Evolutionary conservation across 2,329 filamentous ascomycete species (phyloP), one percentile per base, ranked within the genome.

Genomic region (Trichoderma citrinoviride): DNA sequence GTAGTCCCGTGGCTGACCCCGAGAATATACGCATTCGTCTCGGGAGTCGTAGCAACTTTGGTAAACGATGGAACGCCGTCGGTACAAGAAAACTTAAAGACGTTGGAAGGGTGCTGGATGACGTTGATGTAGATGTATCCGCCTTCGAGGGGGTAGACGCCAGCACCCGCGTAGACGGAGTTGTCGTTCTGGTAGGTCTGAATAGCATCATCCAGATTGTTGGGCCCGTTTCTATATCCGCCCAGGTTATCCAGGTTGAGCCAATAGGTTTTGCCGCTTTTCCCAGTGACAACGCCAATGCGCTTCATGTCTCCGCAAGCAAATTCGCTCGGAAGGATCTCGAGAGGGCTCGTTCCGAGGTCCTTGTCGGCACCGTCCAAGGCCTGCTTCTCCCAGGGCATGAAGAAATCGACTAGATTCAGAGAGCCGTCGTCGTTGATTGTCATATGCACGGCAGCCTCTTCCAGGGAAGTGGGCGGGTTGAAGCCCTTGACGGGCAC

Each of bases 61-160:
- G 82, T 80, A 58, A 87, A 86, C 2, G 79, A 78, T 0, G 84
- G 81, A 10, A 81, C 77, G 3, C 83, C 84, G 23, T 75, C 74
- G 66, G 78, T 75, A 70, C 83, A 86, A 2, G 81, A 80, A 70
- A 87, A 87, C 68, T 86, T 83, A 77, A 86, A 87, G 19, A 85
- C 82, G 56, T 83, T 79, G 0, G 83, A 83, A 15, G 81, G 78
- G 68, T 82, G 83, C 68, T 82, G 79, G 61, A 86, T 85, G 5
- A 85, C 73, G 14, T 80, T 80, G 69, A 81, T 80, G 70, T 82
- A 82, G 44, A 82, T 75, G 66, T 81, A 83, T 0, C 81, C 81
- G 1, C 81, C 81, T 27, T 83, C 80, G 0, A 82, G 70, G 0
- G 81, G 81, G 66, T 82, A 82, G 0, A 81, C 80, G 12, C 80